Base-by-base conservation (phyloP, 1,139 yeast species). In the Diutina ranongensis region DNA sequence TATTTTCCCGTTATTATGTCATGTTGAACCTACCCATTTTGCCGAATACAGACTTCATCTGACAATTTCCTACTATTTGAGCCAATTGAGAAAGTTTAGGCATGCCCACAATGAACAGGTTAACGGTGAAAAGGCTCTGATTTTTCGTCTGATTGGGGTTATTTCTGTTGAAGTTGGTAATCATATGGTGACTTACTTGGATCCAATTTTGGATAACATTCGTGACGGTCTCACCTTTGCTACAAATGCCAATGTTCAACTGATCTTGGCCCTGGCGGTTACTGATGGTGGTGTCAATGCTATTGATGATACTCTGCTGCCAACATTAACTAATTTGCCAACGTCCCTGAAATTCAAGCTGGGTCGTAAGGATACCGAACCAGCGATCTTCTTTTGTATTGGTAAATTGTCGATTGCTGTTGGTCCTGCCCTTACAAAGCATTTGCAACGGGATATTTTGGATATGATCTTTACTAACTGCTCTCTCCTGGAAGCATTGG, bases 371-470 rank as follows among this genome's bases (percentile, higher is more conserved):
- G 92, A 83, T 46, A 81, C 85, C 40, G 95, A 87, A 53, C 83
- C 88, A 0, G 89, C 96, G 0, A 79, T 92, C 20, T 92, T 89
- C 55, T 88, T 84, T 54, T 92, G 97, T 59, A 74, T 92, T 45
- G 87, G 94, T 0, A 84, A 86, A 63, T 67, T 92, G 45, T 89
- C 96, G 0, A 74, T 76, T 21, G 94, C 97, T 0, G 88, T 89
- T 12, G 97, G 97, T 0, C 95, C 96, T n/a, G 95, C 96, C 1
- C 68, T 92, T 46, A 84, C 97, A 0, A 89, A 89, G 57, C 92
- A 87, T 57, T 67, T 92, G 50, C 92, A 88, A 52, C 73, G 83
- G 51, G 95, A 87, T 55, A 75, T 89, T 21, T 65, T 92, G 48
- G 94, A 83, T 52, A 72, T 84, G 68, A 75, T 89, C 65, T 74